Evolutionary conservation across 805 yeast genomes (phyloP), one percentile per base, ranked within the genome.

Genomic region (Candida coquimbonensis): DNA sequence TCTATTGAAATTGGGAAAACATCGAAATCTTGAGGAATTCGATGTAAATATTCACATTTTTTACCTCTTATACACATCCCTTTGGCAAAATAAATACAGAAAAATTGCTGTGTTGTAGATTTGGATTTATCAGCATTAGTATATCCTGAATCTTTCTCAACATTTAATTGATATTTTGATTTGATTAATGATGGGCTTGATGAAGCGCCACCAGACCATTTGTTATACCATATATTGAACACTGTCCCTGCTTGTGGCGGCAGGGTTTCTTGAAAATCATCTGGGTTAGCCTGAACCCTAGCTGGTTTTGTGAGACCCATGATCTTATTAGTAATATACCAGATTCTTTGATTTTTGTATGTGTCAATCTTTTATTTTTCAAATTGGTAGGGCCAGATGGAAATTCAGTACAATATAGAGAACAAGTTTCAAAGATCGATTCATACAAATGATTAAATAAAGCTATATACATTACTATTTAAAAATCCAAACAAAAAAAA

Each of bases 211-310:
- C 78, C 78, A 8, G 93, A 79, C 96, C 96, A 90, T 62, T 83
- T 83, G 46, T 83, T 71, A 62, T 78, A 90, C 97, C 97, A 90
- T 14, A 87, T 73, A 56, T 90, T 90, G 68, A 84, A 90, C 0
- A 80, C 78, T 8, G 80, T 77, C 0, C 96, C 96, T 0, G 84
- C 75, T 52, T 86, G 95, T 7, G 87, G 81, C 0, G 96, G 96
- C 40, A 77, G 74, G 36, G 75, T 80, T 37, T 78, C 70, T 17
- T 74, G 72, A 14, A 80, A 62, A 6, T 68, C 67, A 0, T 74
- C 72, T 1, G 87, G 83, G 46, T 80, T 82, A 1, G 86, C 78
- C 58, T 88, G 96, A 2, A 80, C 68, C 29, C 93, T 67, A 0
- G 96, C 96, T 0, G 88, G 74, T 27, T 27, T 27, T 27, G 29